Evolutionary conservation across 2,329 filamentous ascomycete genomes (phyloP), one percentile per base, ranked within the genome.

Genomic region (Diaporthe ilicicola): DNA sequence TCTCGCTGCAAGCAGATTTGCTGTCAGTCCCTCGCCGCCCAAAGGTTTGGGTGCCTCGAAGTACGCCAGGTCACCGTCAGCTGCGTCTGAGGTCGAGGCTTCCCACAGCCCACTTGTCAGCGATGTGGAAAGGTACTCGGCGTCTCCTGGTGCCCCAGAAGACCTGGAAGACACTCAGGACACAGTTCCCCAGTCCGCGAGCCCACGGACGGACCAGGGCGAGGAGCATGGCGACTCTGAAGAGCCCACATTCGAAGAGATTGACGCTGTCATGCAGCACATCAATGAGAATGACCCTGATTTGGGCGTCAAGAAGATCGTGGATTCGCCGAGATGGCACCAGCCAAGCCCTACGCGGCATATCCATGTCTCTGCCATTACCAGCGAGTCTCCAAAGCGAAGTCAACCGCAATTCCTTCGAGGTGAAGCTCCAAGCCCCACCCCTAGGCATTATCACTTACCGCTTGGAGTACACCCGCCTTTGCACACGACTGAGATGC

Each of bases 221-320:
- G 75, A 73, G n/a, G 75, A 74, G 22, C 66, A 71, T 66, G 77
- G 74, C 27, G 69, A 74, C 2, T 70, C 69, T 12, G 74, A 73
- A n/a, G 74, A 76, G 27, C 85, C 84, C 8, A 89, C 91, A 0
- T 93, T 93, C 76, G 92, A 95, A 75, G 94, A 98, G 78, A 95
- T 98, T 76, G 95, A 98, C 83, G 94, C 92, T 54, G 91, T 98
- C 66, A 97, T 98, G 94, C 90, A 92, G 74, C 92, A 96, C 72
- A 88, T 98, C 76, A 92, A 94, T 76, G 88, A 91, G 71, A 89
- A 86, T 59, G 90, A 94, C 74, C 92, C 92, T 1, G 90, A 92
- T 65, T 89, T 92, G 79, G 93, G 93, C 15, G 89, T 94, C 71
- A 93, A 94, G 77, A 91, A 90, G 76, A 83, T 83, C 9, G 79